These are phyloP conservation scores for Lipomyces orientalis DNA, from an alignment of 805 yeast species.

Conservation along the genomic window DNA sequence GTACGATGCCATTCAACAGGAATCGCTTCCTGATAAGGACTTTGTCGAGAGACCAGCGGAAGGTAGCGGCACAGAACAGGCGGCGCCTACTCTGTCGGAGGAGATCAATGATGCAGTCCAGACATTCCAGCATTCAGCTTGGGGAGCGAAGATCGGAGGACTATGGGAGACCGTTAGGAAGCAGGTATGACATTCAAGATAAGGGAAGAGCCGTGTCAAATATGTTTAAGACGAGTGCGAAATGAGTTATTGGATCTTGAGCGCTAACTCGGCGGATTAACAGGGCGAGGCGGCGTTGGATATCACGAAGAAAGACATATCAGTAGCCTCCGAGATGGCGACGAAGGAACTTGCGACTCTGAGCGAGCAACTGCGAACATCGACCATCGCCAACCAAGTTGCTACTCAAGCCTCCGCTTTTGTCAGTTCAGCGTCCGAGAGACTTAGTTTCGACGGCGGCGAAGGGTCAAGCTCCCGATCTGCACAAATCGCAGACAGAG, in stretches of 20 bases:
- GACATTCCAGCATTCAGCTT: conserved; percentile 28
- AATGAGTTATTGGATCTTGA: neutral
- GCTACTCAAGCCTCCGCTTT: conserved; percentile 15
- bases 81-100: conserved; percentile 25
- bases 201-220: neutral
- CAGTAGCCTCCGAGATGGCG: conserved; percentile 37
- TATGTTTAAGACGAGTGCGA: no score
- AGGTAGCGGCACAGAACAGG: conserved; percentile 5
- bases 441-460: conserved; percentile 22
- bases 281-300: conserved; percentile 40
- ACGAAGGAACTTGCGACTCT: conserved; percentile 28
- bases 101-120: conserved; percentile 36
- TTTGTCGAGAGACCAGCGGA: conserved; percentile 4
- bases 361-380: conserved; percentile 26
- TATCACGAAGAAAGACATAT: conserved; percentile 42
- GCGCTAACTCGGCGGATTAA: neutral
- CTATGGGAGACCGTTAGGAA: conserved; percentile 43
- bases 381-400: conserved; percentile 33
- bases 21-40: conserved; percentile 19
- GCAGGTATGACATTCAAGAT: conserved; percentile 34
- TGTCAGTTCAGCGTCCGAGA: conserved; percentile 12
- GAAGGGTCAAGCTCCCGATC: conserved; percentile 14
- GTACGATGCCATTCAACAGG: conserved; percentile 36
- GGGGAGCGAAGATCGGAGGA: conserved; percentile 40
- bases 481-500: conserved; percentile 11